A percentile compares a stretch with the other conserved stretches of the same genome.
phyloP scores from a whole-genome alignment of 108 stramenopile genomes.

The Pseudonitzschia delicatissima region DNA sequence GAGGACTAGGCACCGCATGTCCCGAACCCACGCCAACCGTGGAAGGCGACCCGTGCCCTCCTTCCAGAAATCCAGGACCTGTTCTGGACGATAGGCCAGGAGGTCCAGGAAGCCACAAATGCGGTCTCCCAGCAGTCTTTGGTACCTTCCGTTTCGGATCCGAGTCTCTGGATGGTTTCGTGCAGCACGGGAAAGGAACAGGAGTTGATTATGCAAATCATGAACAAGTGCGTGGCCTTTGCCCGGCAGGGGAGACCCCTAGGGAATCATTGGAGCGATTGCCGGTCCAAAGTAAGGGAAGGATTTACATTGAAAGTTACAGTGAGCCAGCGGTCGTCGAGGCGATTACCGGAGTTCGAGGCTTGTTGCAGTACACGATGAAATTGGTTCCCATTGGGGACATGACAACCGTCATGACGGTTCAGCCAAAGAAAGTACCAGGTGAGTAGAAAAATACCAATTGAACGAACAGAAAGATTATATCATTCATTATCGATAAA shows the following conservation, averaged over 20 bases:
- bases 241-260: constrained; percentile 76
- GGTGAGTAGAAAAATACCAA: constrained; percentile 39
- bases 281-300: constrained; percentile 86
- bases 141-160: constrained; percentile 92
- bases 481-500: constrained; percentile 3
- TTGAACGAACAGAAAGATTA: neutral
- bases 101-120: constrained; percentile 45
- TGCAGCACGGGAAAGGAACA: constrained; percentile 87
- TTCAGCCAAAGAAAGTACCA: constrained; percentile 83
- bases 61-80: neutral
- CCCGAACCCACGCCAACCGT: constrained; percentile 47
- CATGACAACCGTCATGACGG: constrained; percentile 96
- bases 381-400: constrained; percentile 87
- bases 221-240: constrained; percentile 92
- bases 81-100: constrained; percentile 36
- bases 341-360: constrained; percentile 88
- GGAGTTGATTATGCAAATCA: constrained; percentile 87
- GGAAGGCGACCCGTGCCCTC: constrained; percentile 9
- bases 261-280: constrained; percentile 83
- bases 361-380: constrained; percentile 79
- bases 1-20: constrained; percentile 83
- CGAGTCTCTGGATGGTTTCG: constrained; percentile 91
- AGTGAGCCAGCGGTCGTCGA: constrained; percentile 89
- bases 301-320: constrained; percentile 92
- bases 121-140: constrained; percentile 90